Percentiles rank a stretch among this genome's conserved stretches.
These are phyloP conservation scores for Syzygium syzygioides DNA, from an alignment of 441 rosid genomes.

Conservation along the genomic window DNA sequence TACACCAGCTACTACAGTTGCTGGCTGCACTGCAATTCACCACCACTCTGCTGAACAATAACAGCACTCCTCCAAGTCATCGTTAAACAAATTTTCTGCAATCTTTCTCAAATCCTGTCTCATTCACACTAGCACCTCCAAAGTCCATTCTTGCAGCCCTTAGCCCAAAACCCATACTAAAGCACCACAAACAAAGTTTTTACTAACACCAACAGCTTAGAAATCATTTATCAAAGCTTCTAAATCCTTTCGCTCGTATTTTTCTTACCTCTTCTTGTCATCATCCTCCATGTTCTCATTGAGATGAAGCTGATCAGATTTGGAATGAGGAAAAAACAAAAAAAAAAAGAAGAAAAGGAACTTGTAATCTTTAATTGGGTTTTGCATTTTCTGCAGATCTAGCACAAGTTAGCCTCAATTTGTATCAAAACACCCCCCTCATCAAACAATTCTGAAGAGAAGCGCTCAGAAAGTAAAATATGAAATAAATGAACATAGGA, in stretches of 20 bases:
- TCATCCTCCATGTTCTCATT: not conserved
- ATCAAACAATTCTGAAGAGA: too few species aligned
- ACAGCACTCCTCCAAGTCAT: not conserved
- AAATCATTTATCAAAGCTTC: not conserved
- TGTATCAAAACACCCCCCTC: too few species aligned
- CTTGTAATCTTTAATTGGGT: too few species aligned
- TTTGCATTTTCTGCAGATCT: too few species aligned
- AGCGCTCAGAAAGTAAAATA: too few species aligned
- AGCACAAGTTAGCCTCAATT: too few species aligned
- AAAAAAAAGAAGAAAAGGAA: too few species aligned
- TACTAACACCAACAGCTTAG: not conserved
- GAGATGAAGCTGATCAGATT: not conserved
- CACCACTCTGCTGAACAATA: not conserved
- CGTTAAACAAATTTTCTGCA: not conserved
- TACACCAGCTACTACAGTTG: not conserved
- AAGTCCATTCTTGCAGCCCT: not conserved
- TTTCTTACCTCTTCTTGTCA: not conserved
- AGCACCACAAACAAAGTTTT: not conserved
- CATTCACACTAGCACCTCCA: not conserved
- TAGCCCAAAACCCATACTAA: not conserved
- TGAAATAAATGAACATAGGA: too few species aligned
- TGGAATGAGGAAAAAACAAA: slow-evolving; percentile 11
- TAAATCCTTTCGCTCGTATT: not conserved
- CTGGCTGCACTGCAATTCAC: not conserved
- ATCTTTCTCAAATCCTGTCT: not conserved